These are phyloP conservation scores for Dendrobium officinale DNA, from an alignment of 106 monocot species.

Conservation along the genomic window DNA sequence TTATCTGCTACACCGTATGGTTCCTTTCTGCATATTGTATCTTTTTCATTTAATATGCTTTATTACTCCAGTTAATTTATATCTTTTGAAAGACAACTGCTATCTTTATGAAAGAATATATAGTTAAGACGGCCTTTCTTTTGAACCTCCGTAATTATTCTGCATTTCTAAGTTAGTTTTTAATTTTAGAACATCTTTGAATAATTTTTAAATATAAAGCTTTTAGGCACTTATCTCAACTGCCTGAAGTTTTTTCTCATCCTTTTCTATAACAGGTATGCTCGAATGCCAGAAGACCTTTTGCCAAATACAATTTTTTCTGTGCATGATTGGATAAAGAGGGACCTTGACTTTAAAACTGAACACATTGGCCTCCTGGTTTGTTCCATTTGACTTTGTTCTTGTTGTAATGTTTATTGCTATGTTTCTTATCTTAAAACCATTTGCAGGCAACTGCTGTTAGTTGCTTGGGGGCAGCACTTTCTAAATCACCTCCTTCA, in stretches of 20 bases:
- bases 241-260: conserved; percentile 1
- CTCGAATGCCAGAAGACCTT: conserved; percentile 67
- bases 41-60: not conserved
- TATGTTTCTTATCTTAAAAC: conserved; percentile 9
- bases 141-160: not conserved
- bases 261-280: conserved; percentile 40
- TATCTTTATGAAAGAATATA: too few species aligned
- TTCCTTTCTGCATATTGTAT: not conserved
- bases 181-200: not conserved
- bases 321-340: conserved; percentile 22
- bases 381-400: conserved; percentile 14
- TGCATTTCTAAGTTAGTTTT: not conserved
- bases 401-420: not conserved
- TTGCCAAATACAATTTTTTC: conserved; percentile 37
- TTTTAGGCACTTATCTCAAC: not conserved
- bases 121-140: too few species aligned
- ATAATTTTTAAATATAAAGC: not conserved
- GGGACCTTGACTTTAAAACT: conserved; percentile 24
- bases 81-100: too few species aligned
- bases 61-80: not conserved
- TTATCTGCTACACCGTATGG: conserved; percentile 73
- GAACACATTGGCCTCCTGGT: conserved; percentile 50
- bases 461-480: conserved; percentile 62
- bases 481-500: conserved; percentile 69
- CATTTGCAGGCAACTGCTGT: conserved; percentile 53